A percentile compares a stretch with the other conserved stretches of the same genome.
These are phyloP conservation scores for Mortierella polycephala DNA, from an alignment of 371 early-diverging fungal species.

Conservation along the genomic window DNA sequence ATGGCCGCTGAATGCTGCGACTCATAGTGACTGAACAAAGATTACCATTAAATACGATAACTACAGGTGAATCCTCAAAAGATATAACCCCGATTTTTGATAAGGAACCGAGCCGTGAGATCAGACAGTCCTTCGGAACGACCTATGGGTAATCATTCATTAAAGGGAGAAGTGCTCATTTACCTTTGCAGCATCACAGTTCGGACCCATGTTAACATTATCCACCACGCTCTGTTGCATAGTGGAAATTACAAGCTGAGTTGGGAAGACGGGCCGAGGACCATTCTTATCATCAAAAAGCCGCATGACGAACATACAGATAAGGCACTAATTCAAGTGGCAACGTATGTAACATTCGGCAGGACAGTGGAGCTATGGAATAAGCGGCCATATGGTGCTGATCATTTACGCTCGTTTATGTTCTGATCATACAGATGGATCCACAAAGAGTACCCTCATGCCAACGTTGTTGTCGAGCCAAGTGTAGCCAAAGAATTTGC, in stretches of 20 bases:
- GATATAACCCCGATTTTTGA: constrained; percentile 20
- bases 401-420: background rate
- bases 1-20: no score
- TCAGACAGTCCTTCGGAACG: constrained; percentile 68
- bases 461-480: constrained; percentile 78
- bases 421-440: constrained; percentile 65
- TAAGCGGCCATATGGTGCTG: background rate
- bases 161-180: no score
- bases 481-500: constrained; percentile 67
- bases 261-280: constrained; percentile 78
- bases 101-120: constrained; percentile 54
- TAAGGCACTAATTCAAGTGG: constrained; percentile 71
- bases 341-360: constrained; percentile 56
- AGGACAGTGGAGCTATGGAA: no score
- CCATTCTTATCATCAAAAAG: constrained; percentile 83
- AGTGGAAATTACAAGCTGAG: constrained; percentile 67
- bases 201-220: no score
- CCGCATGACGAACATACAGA: constrained; percentile 75
- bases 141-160: constrained; percentile 63
- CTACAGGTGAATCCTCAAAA: constrained; percentile 35
- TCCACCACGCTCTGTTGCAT: background rate
- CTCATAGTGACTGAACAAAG: no score
- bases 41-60: background rate
- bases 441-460: constrained; percentile 61
- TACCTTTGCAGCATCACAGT: no score